These are phyloP conservation scores for Nitzschia putrida DNA, from an alignment of 108 stramenopile species.

Conservation along the genomic window DNA sequence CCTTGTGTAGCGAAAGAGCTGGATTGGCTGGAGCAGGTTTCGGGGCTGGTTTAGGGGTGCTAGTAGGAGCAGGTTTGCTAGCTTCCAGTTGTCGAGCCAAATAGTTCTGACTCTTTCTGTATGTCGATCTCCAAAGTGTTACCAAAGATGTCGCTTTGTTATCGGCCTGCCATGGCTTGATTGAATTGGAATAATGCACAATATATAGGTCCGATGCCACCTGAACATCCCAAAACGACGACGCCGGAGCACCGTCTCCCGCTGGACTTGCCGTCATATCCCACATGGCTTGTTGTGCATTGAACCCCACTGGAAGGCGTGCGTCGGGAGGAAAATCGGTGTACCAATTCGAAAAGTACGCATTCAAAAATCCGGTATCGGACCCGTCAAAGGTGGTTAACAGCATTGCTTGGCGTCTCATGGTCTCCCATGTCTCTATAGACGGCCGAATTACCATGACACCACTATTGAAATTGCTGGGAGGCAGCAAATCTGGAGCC, in stretches of 20 bases:
- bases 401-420: slow-evolving; percentile 35
- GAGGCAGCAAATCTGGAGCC: slow-evolving; percentile 84
- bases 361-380: slow-evolving; percentile 89
- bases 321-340: slow-evolving; percentile 52
- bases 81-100: slow-evolving; percentile 11
- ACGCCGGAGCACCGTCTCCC: slow-evolving; percentile 19
- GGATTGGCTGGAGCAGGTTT: slow-evolving; percentile 16
- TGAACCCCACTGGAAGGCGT: slow-evolving; percentile 74
- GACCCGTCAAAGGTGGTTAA: slow-evolving; percentile 77
- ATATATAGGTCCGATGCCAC: slow-evolving; percentile 56
- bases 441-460: slow-evolving; percentile 86
- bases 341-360: slow-evolving; percentile 78
- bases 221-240: slow-evolving; percentile 72
- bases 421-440: slow-evolving; percentile 42
- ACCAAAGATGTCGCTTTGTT: neutral
- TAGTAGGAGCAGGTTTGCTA: neutral
- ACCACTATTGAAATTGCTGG: slow-evolving; percentile 87
- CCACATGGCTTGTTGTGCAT: slow-evolving; percentile 80
- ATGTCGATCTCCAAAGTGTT: slow-evolving; percentile 46
- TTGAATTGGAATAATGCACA: slow-evolving; percentile 73
- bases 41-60: slow-evolving; percentile 15
- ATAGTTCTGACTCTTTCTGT: slow-evolving; percentile 48
- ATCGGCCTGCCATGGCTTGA: slow-evolving; percentile 76
- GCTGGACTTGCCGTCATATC: slow-evolving; percentile 60
- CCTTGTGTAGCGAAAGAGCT: slow-evolving; percentile 28